These are phyloP conservation scores for Magnusiomyces suaveolens DNA, from an alignment of 1,139 yeast genomes.

Conservation along the genomic window DNA sequence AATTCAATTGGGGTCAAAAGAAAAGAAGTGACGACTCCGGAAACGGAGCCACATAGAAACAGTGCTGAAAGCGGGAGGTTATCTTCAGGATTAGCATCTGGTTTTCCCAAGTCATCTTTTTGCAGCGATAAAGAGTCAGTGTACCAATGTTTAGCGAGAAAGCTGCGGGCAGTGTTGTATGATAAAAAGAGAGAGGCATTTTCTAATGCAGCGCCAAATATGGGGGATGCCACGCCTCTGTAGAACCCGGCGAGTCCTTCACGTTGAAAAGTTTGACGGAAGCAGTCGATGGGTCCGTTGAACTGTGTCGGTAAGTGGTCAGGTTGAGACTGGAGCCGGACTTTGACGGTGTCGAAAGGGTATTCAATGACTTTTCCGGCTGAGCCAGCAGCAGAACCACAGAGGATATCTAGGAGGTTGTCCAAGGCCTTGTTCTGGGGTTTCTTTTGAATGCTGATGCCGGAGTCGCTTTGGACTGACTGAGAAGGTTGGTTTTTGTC, in stretches of 20 bases:
- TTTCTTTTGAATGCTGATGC: background rate
- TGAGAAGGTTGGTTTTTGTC: background rate
- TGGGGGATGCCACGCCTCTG: conserved; percentile 63
- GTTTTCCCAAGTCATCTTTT: background rate
- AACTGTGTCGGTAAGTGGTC: conserved; percentile 37
- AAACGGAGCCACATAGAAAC: conserved; percentile 61
- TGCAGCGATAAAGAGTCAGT: no score
- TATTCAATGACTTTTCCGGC: conserved; percentile 77
- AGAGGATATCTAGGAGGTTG: conserved; percentile 23
- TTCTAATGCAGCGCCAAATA: conserved; percentile 81
- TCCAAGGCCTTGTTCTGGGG: conserved; percentile 3
- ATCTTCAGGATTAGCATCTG: background rate
- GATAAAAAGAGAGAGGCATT: conserved; percentile 63
- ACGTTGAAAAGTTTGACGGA: conserved; percentile 45
- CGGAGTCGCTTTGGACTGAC: background rate
- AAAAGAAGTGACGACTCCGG: conserved; percentile 78
- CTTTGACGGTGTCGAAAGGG: conserved; percentile 90
- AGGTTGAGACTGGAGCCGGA: conserved; percentile 69
- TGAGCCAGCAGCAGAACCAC: conserved; percentile 55
- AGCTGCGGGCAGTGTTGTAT: conserved; percentile 42
- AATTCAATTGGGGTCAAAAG: conserved; percentile 84
- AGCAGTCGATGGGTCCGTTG: conserved; percentile 50
- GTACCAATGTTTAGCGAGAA: conserved; percentile 21
- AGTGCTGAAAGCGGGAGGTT: conserved; percentile 17
- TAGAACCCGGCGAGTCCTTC: conserved; percentile 66